Percentiles rank a stretch among this genome's conserved stretches.
Conservation (phyloP, 768 basidiomycete genomes). For the Tubosaeta brunneosetosa region DNA sequence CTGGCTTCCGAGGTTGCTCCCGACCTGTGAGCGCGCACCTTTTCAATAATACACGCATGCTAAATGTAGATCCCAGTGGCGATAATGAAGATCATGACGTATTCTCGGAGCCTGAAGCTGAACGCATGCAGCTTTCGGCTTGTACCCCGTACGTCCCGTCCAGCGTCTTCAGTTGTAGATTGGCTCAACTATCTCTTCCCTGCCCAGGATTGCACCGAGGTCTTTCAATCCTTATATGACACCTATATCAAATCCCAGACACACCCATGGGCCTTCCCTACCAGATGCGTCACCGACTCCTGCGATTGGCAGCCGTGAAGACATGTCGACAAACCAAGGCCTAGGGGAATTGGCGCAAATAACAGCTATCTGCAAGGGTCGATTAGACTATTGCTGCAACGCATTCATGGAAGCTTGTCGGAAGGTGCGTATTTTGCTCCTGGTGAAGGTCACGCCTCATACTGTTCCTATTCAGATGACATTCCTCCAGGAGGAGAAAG, state of each 20-base stretch:
- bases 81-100: background rate
- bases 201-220: slow-evolving; percentile 12
- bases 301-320: background rate
- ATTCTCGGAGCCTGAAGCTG: background rate
- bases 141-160: slow-evolving; percentile 19
- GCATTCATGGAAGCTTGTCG: slow-evolving; percentile 10
- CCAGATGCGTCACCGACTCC: slow-evolving; percentile 6
- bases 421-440: slow-evolving; percentile 4
- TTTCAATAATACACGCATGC: background rate
- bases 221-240: slow-evolving; percentile 24
- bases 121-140: background rate
- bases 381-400: slow-evolving; percentile 7
- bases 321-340: background rate
- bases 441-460: background rate
- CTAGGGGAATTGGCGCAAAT: slow-evolving; percentile 11
- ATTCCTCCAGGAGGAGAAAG: slow-evolving; percentile 13
- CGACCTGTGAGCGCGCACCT: slow-evolving; percentile 7
- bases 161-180: background rate
- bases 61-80: background rate
- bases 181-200: background rate
- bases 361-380: slow-evolving; percentile 15
- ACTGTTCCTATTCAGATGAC: slow-evolving; percentile 5
- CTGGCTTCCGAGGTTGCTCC: background rate
- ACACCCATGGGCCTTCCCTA: background rate
- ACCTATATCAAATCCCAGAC: slow-evolving; percentile 23